These are phyloP conservation scores for Kurtzmaniella quercitrusa DNA, from an alignment of 1,139 yeast genomes.

Conservation along the genomic window DNA sequence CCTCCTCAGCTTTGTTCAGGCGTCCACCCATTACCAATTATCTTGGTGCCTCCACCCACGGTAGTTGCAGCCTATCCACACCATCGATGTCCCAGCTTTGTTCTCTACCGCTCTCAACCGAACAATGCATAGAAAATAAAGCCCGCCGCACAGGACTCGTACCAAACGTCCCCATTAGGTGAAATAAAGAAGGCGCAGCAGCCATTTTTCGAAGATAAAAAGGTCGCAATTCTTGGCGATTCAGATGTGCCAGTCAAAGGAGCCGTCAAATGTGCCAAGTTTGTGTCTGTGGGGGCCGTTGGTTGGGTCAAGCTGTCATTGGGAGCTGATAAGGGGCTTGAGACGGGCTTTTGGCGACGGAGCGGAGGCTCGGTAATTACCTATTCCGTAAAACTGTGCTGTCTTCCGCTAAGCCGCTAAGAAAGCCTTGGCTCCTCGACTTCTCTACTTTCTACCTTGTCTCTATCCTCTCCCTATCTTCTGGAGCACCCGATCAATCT, in stretches of 20 bases:
- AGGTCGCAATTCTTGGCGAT: neutral
- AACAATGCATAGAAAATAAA: neutral
- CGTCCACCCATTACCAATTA: too few species aligned
- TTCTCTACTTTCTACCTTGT: too few species aligned
- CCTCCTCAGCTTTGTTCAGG: too few species aligned
- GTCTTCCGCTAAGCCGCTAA: too few species aligned
- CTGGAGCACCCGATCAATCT: too few species aligned
- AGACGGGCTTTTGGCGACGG: neutral
- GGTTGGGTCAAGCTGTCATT: neutral
- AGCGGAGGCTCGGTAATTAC: neutral
- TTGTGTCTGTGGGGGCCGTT: neutral
- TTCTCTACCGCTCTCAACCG: neutral
- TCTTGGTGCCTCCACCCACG: neutral
- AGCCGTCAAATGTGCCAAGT: neutral
- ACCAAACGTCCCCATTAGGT: neutral
- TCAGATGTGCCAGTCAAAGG: too few species aligned
- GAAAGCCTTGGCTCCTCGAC: too few species aligned
- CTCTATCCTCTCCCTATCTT: too few species aligned
- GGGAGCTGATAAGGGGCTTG: neutral
- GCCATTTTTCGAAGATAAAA: neutral
- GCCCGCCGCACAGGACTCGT: neutral
- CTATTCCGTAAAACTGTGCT: too few species aligned
- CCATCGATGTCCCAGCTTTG: neutral
- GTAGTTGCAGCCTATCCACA: neutral
- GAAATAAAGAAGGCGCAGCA: neutral